Percentiles rank a stretch among this genome's conserved stretches.
Evolutionary conservation across 352 stramenopile species (phyloP).

Genomic region (Pythium volutum): DNA sequence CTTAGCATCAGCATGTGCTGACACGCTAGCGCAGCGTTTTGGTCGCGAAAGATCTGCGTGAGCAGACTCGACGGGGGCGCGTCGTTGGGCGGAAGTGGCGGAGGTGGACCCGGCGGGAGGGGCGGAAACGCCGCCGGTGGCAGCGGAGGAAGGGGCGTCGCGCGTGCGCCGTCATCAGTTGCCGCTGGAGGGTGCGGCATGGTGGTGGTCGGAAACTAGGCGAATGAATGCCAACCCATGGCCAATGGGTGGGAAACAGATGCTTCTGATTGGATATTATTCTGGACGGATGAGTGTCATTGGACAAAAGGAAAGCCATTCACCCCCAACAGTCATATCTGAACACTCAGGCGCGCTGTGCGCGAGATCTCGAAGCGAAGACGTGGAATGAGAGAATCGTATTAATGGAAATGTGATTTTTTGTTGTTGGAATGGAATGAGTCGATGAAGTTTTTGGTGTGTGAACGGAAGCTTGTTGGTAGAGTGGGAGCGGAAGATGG

Average conservation of each 20-base stretch:
- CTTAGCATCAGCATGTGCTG: constrained; percentile 3
- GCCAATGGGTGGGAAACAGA: not conserved
- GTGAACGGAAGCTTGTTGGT: no score
- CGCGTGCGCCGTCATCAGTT: not conserved
- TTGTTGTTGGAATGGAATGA: no score
- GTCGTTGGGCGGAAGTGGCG: not conserved
- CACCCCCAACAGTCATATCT: not conserved
- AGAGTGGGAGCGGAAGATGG: no score
- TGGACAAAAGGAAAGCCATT: not conserved
- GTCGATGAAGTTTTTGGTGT: no score
- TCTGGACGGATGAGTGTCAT: not conserved
- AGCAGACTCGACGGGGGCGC: not conserved
- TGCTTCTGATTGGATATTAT: not conserved
- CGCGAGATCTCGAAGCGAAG: no score
- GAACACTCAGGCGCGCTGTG: no score
- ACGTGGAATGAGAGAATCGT: no score
- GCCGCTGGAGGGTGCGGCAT: no score
- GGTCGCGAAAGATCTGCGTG: constrained; percentile 17
- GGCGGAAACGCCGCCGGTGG: not conserved
- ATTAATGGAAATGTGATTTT: no score
- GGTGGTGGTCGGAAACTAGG: not conserved
- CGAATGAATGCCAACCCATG: not conserved
- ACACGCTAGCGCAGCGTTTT: constrained; percentile 14
- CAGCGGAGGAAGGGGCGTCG: not conserved
- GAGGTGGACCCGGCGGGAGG: not conserved